Evolutionary conservation across 1,284 basidiomycete species (phyloP), one percentile per base, ranked within the genome.

Genomic region (Vanrija sp.): DNA sequence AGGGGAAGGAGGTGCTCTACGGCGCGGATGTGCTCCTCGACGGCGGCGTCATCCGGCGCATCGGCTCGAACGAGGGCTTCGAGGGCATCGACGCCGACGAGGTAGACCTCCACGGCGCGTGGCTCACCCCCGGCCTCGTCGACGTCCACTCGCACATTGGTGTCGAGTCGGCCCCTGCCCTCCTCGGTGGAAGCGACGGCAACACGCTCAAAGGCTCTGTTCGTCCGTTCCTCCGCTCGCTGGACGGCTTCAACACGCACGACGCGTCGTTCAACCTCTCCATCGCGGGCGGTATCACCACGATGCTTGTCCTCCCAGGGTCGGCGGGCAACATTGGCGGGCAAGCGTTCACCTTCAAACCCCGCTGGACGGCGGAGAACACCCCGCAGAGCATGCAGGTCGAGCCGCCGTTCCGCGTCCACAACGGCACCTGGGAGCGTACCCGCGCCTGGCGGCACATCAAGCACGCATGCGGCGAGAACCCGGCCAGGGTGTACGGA

Each of bases 81-180:
- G 31, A 31, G 12, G 37, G 55, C 4, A 8, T 59, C 22, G 52
- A 65, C 38, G 59, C 57, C 2, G 69, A 77, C 9, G 66, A 71
- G 42, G 62, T 77, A n/a, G 67, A 80, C 7, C 68, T 78, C 0
- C 41, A 69, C 24, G 78, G 80, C 3, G 74, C 75, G 18, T 80
- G 78, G 77, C 65, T 80, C 20, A 78, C 78, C 0, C 78, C 78
- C n/a, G 78, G 78, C 15, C 80, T 86, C 49, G 84, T 90, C 36
- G 87, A 90, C 67, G 75, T 90, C 57, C 85, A 94, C 72, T 87
- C 87, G 2, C 89, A 92, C 67, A 73, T 90, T 19, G 89, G 87
- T 1, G 75, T 91, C 7, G 73, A 83, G 57, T 81, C 85, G 49
- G 68, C 81, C 2, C 89, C 89, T 0, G 65, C 76, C 15, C 75